Base-by-base conservation (phyloP, 2,329 filamentous ascomycete genomes). In the Aspergillus pseudoglaucus region DNA sequence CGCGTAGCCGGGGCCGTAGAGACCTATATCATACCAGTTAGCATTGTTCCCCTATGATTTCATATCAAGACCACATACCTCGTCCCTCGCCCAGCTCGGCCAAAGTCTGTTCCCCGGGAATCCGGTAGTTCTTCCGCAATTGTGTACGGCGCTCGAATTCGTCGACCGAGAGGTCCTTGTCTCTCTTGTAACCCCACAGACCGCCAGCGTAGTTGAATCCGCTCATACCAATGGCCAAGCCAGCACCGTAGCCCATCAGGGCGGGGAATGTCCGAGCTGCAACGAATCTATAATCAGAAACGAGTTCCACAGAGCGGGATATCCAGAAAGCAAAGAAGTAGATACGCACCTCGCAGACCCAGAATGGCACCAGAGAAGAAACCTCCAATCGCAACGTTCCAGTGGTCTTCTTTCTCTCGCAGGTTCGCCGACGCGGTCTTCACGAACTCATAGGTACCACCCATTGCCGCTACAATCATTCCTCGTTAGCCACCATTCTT, bases 41-140 rank as follows among this genome's bases (percentile, higher is more conserved):
- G 46, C 25, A 39, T 46, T 25, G 46, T 20, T 18, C 23, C 25
- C 18, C 6, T 44, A 14, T 1, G 7, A 15, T 23, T 6, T 10
- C 25, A 30, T 30, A 30, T 30, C 9, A 23, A n/a, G 27, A 41
- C 46, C 20, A 71, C 75, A 62, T 79, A 91, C 88, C 88, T 80
- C 90, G 81, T 57, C 89, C 89, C 75, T 96, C 90, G 46, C 90
- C 90, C 60, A 95, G 64, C 62, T 91, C 81, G 20, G 82, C 80
- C 55, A 95, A 74, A 2, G 88, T 95, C 75, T 95, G 85, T 66
- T 88, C 85, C 45, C 82, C 75, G 22, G 88, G 85, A 64, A 84
- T 75, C 66, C 88, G 81, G 68, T 85, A 85, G 63, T 84, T 84
- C 74, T 80, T 84, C 66, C 88, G 81, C 65, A 90, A 53, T 54